Percentiles rank a stretch among this genome's conserved stretches.
Conservation (phyloP, 805 yeast genomes). For the Saturnispora silvae region DNA sequence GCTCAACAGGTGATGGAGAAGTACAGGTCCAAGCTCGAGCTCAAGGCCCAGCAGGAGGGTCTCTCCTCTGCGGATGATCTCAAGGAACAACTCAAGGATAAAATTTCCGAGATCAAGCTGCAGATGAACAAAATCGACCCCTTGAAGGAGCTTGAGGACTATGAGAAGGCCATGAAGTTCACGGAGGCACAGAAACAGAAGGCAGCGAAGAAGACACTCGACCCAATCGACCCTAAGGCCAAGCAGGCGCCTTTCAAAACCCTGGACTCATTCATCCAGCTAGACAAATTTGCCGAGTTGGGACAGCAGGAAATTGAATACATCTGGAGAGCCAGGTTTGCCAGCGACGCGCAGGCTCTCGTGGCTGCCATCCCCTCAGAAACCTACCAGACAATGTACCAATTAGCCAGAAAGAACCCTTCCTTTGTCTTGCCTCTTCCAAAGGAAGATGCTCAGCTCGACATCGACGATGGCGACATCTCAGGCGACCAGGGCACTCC, state of each 20-base stretch:
- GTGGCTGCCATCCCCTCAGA: conserved; percentile 51
- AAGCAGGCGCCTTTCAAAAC: conserved; percentile 52
- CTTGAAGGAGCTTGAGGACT: conserved; percentile 50
- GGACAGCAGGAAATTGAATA: conserved; percentile 56
- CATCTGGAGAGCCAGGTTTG: conserved; percentile 85
- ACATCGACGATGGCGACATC: conserved; percentile 22
- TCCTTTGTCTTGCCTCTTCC: conserved; percentile 88
- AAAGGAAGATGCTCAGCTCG: conserved; percentile 37
- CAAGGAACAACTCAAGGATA: conserved; percentile 49
- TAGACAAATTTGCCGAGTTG: conserved; percentile 50
- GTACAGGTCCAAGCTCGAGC: conserved; percentile 32
- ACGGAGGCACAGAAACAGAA: conserved; percentile 13
- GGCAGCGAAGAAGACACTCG: conserved; percentile 19
- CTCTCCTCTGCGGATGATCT: conserved; percentile 45
- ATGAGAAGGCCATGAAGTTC: conserved; percentile 19
- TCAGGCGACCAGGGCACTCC: conserved; percentile 22
- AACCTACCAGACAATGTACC: conserved; percentile 53
- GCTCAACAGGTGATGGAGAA: conserved; percentile 26
- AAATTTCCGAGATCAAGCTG: conserved; percentile 44
- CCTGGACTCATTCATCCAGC: conserved; percentile 58
- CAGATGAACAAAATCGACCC: conserved; percentile 60
- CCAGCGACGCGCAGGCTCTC: conserved; percentile 44
- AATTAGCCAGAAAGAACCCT: conserved; percentile 64
- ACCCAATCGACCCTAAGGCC: conserved; percentile 29
- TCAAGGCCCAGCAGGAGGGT: conserved; percentile 33